A percentile compares a stretch with the other conserved stretches of the same genome.
These are phyloP conservation scores for Oxyria digyna DNA, from an alignment of 148 eudicot species.

Conservation along the genomic window DNA sequence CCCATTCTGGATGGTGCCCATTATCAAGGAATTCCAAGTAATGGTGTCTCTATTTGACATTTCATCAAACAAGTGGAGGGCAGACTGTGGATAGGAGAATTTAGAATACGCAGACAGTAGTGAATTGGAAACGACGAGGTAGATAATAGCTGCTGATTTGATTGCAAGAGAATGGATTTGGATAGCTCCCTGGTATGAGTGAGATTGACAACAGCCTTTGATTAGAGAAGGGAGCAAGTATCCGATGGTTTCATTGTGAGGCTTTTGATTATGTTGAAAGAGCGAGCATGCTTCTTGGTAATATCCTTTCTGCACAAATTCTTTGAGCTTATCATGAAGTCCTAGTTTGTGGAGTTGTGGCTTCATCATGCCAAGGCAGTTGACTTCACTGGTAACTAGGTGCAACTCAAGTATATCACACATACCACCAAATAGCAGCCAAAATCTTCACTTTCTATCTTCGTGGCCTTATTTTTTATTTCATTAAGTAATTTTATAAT, in stretches of 20 bases:
- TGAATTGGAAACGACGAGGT: conserved; percentile 31
- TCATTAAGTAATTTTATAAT: too few species aligned
- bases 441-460: too few species aligned
- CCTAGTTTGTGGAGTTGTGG: neutral
- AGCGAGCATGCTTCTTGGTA: conserved; percentile 25
- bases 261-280: conserved; percentile 17
- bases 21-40: conserved; percentile 41
- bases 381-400: neutral
- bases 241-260: conserved; percentile 14
- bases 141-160: conserved; percentile 22
- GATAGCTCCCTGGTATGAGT: conserved; percentile 15
- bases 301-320: conserved; percentile 17
- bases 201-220: conserved; percentile 28
- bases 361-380: conserved; percentile 4
- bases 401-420: too few species aligned
- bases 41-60: conserved; percentile 32
- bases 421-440: too few species aligned
- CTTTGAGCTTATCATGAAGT: conserved; percentile 12
- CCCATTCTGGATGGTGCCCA: conserved; percentile 32
- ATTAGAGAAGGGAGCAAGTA: conserved; percentile 37
- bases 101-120: conserved; percentile 35
- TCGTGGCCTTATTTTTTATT: too few species aligned
- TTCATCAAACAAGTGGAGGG: conserved; percentile 30
- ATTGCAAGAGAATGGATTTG: conserved; percentile 30
- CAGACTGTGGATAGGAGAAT: conserved; percentile 12